Conservation (phyloP, 2,329 filamentous ascomycete genomes). For the Colletotrichum magnum region DNA sequence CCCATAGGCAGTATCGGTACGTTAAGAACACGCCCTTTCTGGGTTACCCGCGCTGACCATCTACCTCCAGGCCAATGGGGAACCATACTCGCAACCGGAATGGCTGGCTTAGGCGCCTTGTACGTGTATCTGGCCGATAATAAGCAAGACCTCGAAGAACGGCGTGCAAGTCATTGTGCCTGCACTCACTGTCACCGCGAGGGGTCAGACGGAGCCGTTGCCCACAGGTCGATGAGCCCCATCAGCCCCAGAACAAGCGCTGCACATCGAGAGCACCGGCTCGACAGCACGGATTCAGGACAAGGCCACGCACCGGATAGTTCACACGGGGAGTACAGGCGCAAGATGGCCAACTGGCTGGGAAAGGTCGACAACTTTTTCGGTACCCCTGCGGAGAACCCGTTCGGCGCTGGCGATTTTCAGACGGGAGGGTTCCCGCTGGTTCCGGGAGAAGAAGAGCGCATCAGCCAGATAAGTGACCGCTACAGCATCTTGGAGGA, state of each 20-base stretch:
- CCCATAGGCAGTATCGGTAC: constrained; percentile 72
- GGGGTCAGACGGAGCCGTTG: neutral
- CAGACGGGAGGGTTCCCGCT: constrained; percentile 66
- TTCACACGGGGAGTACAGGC: neutral
- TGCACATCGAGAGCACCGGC: constrained; percentile 6
- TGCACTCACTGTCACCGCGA: constrained; percentile 19
- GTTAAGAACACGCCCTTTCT: constrained; percentile 40
- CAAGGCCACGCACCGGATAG: neutral
- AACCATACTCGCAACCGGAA: constrained; percentile 69
- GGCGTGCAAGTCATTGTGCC: constrained; percentile 17
- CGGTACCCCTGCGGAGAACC: constrained; percentile 61
- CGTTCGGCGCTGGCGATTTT: constrained; percentile 64
- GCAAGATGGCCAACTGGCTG: constrained; percentile 59
- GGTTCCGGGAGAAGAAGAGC: constrained; percentile 65
- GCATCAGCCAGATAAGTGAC: constrained; percentile 57
- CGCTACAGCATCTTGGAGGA: constrained; percentile 52
- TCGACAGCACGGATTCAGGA: neutral
- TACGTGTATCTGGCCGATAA: constrained; percentile 64
- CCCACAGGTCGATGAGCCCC: neutral
- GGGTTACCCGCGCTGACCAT: neutral
- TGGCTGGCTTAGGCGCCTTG: constrained; percentile 72
- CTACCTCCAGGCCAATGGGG: constrained; percentile 68
- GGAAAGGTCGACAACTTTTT: constrained; percentile 60
- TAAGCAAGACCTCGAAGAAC: constrained; percentile 43
- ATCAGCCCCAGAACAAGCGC: constrained; percentile 8